Conservation (phyloP, 805 yeast species). For the Yarrowia divulgata region DNA sequence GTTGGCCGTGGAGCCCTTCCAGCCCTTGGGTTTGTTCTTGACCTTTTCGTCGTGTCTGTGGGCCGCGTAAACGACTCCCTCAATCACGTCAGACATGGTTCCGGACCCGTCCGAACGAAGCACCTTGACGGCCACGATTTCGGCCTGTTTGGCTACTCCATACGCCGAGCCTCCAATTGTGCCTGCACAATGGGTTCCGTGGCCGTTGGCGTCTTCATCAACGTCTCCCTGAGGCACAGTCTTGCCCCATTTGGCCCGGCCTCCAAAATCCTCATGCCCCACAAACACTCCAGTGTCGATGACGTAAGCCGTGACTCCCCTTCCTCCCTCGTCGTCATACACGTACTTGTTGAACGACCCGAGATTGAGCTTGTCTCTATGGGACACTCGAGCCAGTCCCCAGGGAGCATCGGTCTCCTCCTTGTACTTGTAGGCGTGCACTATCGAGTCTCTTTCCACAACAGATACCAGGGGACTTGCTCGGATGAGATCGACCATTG, state of each 20-base stretch:
- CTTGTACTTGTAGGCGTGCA: constrained; percentile 56
- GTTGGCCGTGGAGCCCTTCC: constrained; percentile 67
- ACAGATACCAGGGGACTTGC: constrained; percentile 61
- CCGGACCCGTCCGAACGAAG: constrained; percentile 66
- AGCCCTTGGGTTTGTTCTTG: constrained; percentile 54
- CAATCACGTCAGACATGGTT: constrained; percentile 65
- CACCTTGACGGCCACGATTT: constrained; percentile 66
- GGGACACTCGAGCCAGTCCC: constrained; percentile 76
- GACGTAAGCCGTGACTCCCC: constrained; percentile 74
- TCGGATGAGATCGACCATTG: constrained; percentile 75
- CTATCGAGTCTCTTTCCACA: constrained; percentile 68
- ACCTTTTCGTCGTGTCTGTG: constrained; percentile 56
- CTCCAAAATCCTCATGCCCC: constrained; percentile 63
- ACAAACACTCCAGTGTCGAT: constrained; percentile 77
- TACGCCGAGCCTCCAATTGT: constrained; percentile 64
- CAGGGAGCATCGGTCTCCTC: constrained; percentile 72
- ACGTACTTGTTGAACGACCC: constrained; percentile 66
- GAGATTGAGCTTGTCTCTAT: constrained; percentile 64
- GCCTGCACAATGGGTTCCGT: constrained; percentile 74
- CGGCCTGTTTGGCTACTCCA: constrained; percentile 67
- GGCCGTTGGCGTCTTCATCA: constrained; percentile 65
- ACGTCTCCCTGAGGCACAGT: constrained; percentile 59
- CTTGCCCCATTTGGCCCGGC: constrained; percentile 67
- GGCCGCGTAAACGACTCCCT: constrained; percentile 68
- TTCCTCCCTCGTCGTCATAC: constrained; percentile 65